These are phyloP conservation scores for Beverwykella pulmonaria DNA, from an alignment of 495 filamentous ascomycete genomes.

Conservation along the genomic window DNA sequence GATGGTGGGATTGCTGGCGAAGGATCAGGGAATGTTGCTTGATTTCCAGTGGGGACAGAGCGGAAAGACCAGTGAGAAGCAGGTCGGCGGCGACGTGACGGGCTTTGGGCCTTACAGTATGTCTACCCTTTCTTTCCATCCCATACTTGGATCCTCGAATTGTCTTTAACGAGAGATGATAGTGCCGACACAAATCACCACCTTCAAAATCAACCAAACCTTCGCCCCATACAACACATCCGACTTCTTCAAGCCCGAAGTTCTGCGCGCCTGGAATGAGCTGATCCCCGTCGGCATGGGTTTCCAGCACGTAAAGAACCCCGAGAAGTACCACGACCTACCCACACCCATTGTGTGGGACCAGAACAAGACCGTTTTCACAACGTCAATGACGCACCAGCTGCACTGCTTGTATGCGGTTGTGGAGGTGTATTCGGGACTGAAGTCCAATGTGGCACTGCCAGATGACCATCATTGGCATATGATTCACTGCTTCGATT, in stretches of 20 bases:
- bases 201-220: conserved; percentile 49
- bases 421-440: conserved; percentile 51
- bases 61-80: conserved; percentile 12
- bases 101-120: conserved; percentile 24
- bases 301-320: conserved; percentile 53
- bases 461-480: conserved; percentile 56
- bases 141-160: not conserved
- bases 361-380: conserved; percentile 54
- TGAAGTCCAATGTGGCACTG: conserved; percentile 45
- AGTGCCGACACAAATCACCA: conserved; percentile 51
- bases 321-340: conserved; percentile 51
- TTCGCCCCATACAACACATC: conserved; percentile 53
- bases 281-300: conserved; percentile 54
- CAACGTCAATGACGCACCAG: conserved; percentile 52
- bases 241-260: conserved; percentile 51
- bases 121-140: not conserved
- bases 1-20: conserved; percentile 25
- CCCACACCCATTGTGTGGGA: conserved; percentile 51
- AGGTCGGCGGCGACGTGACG: conserved; percentile 27
- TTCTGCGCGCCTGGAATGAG: conserved; percentile 50
- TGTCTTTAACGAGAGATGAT: not conserved
- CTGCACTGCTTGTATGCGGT: conserved; percentile 54
- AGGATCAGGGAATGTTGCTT: conserved; percentile 19
- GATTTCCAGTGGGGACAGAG: not conserved
- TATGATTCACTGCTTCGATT: conserved; percentile 56